These are phyloP conservation scores for Globisporangium carolinianum DNA, from an alignment of 352 stramenopile species.

Conservation along the genomic window DNA sequence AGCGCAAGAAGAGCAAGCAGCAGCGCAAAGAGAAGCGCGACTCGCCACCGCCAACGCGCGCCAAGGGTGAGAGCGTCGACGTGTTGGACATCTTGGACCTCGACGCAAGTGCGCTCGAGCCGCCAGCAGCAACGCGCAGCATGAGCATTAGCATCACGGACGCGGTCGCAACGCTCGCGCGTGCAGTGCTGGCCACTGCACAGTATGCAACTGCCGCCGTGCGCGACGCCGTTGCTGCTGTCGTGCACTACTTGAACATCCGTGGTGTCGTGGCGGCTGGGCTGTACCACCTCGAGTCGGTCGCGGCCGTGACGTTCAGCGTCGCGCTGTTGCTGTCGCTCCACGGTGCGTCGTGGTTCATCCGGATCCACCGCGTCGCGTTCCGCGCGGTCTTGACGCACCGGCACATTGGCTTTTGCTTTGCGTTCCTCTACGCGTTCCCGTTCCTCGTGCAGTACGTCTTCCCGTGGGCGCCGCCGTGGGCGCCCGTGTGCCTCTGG, in stretches of 20 bases:
- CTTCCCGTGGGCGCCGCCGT: constrained; percentile 83
- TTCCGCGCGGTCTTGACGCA: constrained; percentile 80
- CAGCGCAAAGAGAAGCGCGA: constrained; percentile 56
- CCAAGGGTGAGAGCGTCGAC: constrained; percentile 28
- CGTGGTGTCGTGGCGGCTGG: constrained; percentile 29
- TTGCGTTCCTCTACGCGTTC: constrained; percentile 84
- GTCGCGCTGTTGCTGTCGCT: constrained; percentile 60
- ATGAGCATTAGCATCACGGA: background rate
- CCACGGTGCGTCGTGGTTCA: constrained; percentile 68
- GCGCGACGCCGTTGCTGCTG: constrained; percentile 5
- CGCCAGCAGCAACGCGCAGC: background rate
- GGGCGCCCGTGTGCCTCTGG: constrained; percentile 85
- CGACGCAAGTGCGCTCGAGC: constrained; percentile 4
- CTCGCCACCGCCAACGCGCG: constrained; percentile 17
- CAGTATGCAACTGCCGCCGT: background rate
- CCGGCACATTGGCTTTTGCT: constrained; percentile 83
- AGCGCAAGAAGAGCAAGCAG: constrained; percentile 35
- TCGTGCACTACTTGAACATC: constrained; percentile 24
- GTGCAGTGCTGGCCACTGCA: background rate
- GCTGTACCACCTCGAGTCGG: constrained; percentile 57
- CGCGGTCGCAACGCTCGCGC: background rate
- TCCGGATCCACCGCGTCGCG: constrained; percentile 73
- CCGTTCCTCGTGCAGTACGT: constrained; percentile 84
- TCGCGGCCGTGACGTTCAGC: constrained; percentile 60
- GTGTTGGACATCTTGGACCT: constrained; percentile 18